Percentiles rank a stretch among this genome's conserved stretches.
These are phyloP conservation scores for Lepidium sativum DNA, from an alignment of 345 rosid genomes.

Conservation along the genomic window DNA sequence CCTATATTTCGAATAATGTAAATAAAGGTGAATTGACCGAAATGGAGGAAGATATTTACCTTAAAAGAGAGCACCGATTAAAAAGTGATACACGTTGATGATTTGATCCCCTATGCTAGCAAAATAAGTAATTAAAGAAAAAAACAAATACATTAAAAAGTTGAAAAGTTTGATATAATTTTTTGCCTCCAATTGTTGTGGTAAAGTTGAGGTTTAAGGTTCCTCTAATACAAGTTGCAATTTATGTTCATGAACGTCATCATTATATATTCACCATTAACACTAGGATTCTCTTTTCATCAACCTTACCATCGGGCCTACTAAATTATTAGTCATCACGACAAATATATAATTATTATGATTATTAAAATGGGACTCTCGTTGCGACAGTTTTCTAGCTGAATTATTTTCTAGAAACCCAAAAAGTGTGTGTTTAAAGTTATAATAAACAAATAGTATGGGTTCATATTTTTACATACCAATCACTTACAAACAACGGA, in stretches of 20 bases:
- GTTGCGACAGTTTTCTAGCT: not conserved
- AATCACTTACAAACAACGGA: not conserved
- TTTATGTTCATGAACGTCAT: constrained; percentile 8
- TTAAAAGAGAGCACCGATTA: not conserved
- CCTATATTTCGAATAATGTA: no score
- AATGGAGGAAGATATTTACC: constrained; percentile 19
- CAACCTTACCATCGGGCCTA: constrained; percentile 2
- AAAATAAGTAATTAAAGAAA: not conserved
- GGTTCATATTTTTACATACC: not conserved
- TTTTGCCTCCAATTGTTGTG: constrained; percentile 12
- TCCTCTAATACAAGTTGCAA: constrained; percentile 15
- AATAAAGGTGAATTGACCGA: constrained; percentile 5
- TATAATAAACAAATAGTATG: not conserved
- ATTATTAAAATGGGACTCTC: not conserved
- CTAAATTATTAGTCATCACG: not conserved
- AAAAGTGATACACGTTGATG: constrained; percentile 1
- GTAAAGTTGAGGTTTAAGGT: constrained; percentile 10
- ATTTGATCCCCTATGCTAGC: constrained; percentile 6
- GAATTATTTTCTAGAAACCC: constrained; percentile 8
- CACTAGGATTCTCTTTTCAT: constrained; percentile 1
- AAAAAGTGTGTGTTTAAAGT: not conserved
- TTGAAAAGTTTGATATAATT: not conserved
- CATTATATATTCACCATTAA: not conserved
- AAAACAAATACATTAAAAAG: not conserved
- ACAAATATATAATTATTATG: not conserved